These are phyloP conservation scores for Cubamyces sp. DNA, from an alignment of 768 basidiomycete genomes.

Conservation along the genomic window DNA sequence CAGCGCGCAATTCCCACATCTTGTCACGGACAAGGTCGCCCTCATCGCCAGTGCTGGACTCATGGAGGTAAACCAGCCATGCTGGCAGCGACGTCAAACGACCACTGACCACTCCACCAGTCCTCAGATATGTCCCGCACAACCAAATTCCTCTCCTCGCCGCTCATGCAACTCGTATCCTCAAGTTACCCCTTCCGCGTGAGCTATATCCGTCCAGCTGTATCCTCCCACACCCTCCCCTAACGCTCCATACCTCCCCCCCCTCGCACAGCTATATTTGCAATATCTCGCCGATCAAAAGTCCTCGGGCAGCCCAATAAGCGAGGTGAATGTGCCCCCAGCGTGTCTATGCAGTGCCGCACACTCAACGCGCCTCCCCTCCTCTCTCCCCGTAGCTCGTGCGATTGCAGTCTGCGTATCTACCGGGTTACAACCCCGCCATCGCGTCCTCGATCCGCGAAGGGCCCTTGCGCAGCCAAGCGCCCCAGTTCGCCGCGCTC, in stretches of 20 bases:
- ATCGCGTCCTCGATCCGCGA: conserved; percentile 76
- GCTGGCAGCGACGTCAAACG: neutral
- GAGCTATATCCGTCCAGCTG: conserved; percentile 25
- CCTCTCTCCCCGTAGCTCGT: conserved; percentile 52
- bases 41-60: conserved; percentile 74
- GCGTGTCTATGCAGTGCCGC: neutral
- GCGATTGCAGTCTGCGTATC: conserved; percentile 76
- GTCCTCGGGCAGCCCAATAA: conserved; percentile 32
- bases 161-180: conserved; percentile 67
- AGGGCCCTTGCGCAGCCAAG: conserved; percentile 70
- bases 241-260: neutral
- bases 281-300: conserved; percentile 37
- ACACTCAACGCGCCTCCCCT: neutral
- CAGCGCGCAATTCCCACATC: conserved; percentile 68
- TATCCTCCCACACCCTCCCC: neutral
- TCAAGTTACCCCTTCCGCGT: conserved; percentile 67
- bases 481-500: conserved; percentile 53
- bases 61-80: conserved; percentile 53
- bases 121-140: conserved; percentile 71
- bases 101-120: conserved; percentile 36
- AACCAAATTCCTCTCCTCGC: conserved; percentile 77
- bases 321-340: conserved; percentile 30
- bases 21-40: conserved; percentile 66
- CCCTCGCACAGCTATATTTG: conserved; percentile 36
- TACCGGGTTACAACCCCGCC: conserved; percentile 74